Base-by-base conservation (phyloP, 164 flowering plant genomes). In the Stephania yunnanensis region DNA sequence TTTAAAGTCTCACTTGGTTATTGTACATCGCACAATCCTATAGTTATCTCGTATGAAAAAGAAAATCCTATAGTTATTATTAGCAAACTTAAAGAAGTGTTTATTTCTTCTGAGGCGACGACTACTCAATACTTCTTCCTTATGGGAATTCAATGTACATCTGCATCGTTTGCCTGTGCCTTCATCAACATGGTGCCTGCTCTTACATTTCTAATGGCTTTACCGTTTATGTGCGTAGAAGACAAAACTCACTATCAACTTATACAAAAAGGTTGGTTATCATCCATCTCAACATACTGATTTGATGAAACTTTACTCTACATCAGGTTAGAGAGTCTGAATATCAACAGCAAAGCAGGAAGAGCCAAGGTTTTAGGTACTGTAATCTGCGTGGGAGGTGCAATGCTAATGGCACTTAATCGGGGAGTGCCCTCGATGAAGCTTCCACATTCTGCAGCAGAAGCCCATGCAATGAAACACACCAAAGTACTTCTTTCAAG, bases 181-280 rank as follows among this genome's bases (percentile, higher is more conserved):
- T 95, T 95, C 79, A 74, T 89, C 84, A 95, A 93, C 84, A 76
- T 89, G 78, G 90, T 87, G 20, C 98, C 98, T 4, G 94, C 86
- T 5, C 44, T 83, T 75, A 95, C 98, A 25, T 95, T 95, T 71
- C 22, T 95, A 15, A 64, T 93, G 83, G 92, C 98, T 69, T 73
- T 91, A 67, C 92, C 91, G 25, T 86, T 93, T 44, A 76, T 93
- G 97, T 91, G 82, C 13, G 77, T 20, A 31, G 71, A 58, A 13
- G 25, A 44, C n/a, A n/a, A n/a, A 1, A 20, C 29, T 36, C 52
- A 29, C 46, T 44, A 15, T 7, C 11, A 36, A 12, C 30, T 70
- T 25, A 75, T 36, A 22, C 5, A 63, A 22, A 73, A 17, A 13
- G 7, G n/a, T 44, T 31, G 2, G 6, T 8, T 13, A 69, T 69